phyloP scores from a whole-genome alignment of 2,329 filamentous ascomycete genomes.

The Seiridium unicorne region DNA sequence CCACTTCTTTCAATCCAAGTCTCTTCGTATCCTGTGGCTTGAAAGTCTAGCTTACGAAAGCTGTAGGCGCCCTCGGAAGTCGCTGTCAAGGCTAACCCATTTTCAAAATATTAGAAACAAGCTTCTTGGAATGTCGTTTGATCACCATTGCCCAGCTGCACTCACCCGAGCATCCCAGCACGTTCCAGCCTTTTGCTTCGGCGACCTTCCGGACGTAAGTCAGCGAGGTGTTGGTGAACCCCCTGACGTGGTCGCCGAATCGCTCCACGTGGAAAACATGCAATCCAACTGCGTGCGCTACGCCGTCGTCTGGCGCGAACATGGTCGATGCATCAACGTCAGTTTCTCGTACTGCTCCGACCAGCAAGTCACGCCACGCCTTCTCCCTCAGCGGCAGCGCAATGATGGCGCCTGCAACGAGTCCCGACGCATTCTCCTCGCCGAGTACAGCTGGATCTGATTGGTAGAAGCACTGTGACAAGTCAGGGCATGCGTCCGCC shows the following conservation, averaged over 20 bases:
- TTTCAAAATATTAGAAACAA: neutral
- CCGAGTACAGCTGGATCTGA: neutral
- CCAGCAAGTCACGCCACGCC: conserved; percentile 26
- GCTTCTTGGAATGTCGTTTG: neutral
- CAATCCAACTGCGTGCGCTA: conserved; percentile 22
- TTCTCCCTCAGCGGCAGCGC: conserved; percentile 23
- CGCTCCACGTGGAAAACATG: conserved; percentile 35
- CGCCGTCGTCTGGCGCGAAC: conserved; percentile 17
- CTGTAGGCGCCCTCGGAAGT: conserved; percentile 23
- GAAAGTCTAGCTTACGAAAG: conserved; percentile 25
- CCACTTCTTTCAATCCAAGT: conserved; percentile 10
- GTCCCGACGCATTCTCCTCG: neutral
- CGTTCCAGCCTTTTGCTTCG: conserved; percentile 15
- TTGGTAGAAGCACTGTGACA: conserved; percentile 22
- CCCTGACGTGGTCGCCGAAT: conserved; percentile 13
- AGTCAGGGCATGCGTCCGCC: conserved; percentile 22
- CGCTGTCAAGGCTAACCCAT: conserved; percentile 25
- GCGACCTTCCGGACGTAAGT: conserved; percentile 14
- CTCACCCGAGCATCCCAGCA: conserved; percentile 27
- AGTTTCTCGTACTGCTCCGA: conserved; percentile 26
- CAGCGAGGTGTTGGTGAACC: conserved; percentile 23
- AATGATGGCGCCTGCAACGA: conserved; percentile 24
- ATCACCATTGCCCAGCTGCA: neutral
- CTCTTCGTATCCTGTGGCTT: conserved; percentile 27
- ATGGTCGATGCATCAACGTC: conserved; percentile 22